phyloP scores from a whole-genome alignment of 225 moss, liverwort and hornwort genomes.

The Ulota crispa region DNA sequence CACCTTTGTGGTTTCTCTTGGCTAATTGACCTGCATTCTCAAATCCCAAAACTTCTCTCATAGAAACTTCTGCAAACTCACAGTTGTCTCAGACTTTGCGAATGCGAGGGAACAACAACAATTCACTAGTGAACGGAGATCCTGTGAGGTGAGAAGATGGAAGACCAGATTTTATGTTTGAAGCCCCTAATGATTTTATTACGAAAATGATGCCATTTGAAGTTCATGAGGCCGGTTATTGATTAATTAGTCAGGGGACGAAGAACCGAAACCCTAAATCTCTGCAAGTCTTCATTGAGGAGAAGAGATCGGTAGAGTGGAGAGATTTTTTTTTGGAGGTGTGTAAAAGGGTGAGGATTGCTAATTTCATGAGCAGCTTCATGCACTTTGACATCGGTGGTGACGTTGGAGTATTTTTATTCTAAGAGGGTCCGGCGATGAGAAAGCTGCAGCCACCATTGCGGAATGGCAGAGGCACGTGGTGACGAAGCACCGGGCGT shows the following conservation, averaged over 20 bases:
- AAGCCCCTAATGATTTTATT: no score
- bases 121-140: no score
- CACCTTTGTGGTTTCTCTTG: no score
- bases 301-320: neutral
- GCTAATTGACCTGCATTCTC: no score
- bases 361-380: neutral
- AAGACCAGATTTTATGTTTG: no score
- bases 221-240: no score
- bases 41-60: no score
- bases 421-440: neutral
- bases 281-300: neutral
- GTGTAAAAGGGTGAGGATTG: neutral
- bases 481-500: neutral
- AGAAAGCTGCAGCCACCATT: neutral
- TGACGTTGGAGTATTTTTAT: neutral
- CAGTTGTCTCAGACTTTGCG: no score
- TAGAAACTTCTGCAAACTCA: no score
- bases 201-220: neutral
- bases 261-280: conserved; percentile 21
- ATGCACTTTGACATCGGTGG: neutral
- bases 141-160: no score
- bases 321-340: neutral
- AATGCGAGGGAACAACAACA: no score
- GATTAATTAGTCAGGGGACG: neutral
- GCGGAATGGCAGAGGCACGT: neutral